These are phyloP conservation scores for Metarhizium anisopliae DNA, from an alignment of 2,329 filamentous ascomycete genomes.

Conservation along the genomic window DNA sequence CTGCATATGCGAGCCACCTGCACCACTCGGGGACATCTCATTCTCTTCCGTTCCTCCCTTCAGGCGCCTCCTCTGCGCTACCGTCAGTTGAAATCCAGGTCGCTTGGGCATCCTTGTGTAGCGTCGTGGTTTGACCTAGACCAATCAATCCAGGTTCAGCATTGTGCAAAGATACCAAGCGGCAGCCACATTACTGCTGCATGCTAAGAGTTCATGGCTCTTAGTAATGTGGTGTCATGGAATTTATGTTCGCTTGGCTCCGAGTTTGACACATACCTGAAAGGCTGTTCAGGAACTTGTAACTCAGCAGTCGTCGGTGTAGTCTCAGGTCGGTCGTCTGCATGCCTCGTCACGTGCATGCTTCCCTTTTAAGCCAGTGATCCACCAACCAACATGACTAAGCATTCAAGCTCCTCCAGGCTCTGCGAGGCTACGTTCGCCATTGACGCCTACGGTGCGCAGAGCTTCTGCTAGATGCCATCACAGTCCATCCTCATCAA, in stretches of 20 bases:
- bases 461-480: not conserved
- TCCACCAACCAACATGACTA: not conserved
- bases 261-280: too few relatives aligned
- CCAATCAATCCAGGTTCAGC: not conserved
- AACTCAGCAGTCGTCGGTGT: too few relatives aligned
- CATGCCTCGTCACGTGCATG: not conserved
- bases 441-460: not conserved
- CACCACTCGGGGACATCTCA: not conserved
- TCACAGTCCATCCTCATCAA: not conserved
- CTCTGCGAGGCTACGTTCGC: constrained; percentile 5
- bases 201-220: too few relatives aligned
- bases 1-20: not conserved
- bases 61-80: not conserved
- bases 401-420: not conserved
- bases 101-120: not conserved
- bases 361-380: not conserved
- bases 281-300: too few relatives aligned
- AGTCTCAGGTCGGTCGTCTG: not conserved
- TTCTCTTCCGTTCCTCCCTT: not conserved
- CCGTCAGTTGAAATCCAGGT: not conserved
- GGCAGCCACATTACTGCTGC: too few relatives aligned
- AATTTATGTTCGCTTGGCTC: too few relatives aligned
- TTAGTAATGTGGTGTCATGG: too few relatives aligned
- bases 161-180: not conserved
- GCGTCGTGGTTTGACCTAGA: not conserved